phyloP scores from a whole-genome alignment of 2,329 filamentous ascomycete genomes.

The Fusarium redolens region DNA sequence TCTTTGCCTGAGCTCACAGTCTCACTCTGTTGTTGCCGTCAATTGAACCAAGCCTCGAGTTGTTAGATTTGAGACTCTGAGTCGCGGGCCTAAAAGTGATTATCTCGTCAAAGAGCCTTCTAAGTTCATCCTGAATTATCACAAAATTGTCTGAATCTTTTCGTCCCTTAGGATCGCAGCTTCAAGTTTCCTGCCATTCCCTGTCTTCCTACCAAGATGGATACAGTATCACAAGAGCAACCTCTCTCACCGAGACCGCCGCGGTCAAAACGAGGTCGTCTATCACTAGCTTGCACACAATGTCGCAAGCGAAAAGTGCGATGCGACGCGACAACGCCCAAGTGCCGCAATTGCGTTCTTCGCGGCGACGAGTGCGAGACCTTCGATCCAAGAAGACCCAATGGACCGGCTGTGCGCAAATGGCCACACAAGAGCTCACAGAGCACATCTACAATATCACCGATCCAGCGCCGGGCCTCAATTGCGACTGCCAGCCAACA shows the following conservation, averaged over 20 bases:
- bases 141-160: fast-evolving
- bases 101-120: background rate
- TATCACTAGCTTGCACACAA: conserved; percentile 34
- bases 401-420: conserved; percentile 35
- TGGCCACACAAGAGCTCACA: conserved; percentile 33
- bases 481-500: conserved; percentile 28
- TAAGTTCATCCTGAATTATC: background rate
- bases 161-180: fast-evolving
- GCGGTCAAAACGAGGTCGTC: conserved; percentile 22
- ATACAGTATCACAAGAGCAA: conserved; percentile 7
- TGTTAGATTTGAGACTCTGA: background rate
- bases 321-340: conserved; percentile 39
- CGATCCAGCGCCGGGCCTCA: conserved; percentile 20
- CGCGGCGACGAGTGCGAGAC: conserved; percentile 37
- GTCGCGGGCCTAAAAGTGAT: background rate
- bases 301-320: conserved; percentile 41
- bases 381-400: conserved; percentile 35
- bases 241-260: conserved; percentile 18
- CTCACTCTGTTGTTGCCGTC: background rate
- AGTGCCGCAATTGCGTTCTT: conserved; percentile 39
- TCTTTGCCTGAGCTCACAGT: background rate
- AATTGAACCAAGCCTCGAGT: background rate
- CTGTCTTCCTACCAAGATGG: background rate
- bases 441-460: background rate
- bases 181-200: background rate